A percentile compares a stretch with the other conserved stretches of the same genome.
These are phyloP conservation scores for Chenopodium berlandieri DNA, from an alignment of 148 eudicot genomes.

Conservation along the genomic window DNA sequence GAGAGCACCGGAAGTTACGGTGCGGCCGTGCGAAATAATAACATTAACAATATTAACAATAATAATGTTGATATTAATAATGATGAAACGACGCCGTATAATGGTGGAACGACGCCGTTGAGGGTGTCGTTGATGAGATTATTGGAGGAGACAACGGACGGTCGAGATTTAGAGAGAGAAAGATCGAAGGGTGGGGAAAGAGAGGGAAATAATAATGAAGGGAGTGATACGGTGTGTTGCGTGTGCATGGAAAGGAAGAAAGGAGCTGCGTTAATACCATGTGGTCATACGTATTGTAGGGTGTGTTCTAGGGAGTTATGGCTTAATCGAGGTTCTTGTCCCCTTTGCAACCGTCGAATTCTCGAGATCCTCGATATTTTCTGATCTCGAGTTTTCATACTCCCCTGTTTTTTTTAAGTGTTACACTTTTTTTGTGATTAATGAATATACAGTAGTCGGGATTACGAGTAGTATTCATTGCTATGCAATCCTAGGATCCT, in stretches of 20 bases:
- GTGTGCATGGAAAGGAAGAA: constrained; percentile 97
- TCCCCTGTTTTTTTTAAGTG: no score
- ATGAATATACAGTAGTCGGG: not conserved
- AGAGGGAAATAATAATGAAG: constrained; percentile 13
- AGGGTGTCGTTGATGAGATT: constrained; percentile 81
- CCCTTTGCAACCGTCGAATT: constrained; percentile 80
- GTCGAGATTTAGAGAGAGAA: constrained; percentile 37
- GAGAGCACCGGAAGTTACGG: constrained; percentile 20
- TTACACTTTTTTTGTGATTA: no score
- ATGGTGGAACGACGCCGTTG: constrained; percentile 37
- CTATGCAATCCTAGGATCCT: constrained; percentile 60
- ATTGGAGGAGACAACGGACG: constrained; percentile 58
- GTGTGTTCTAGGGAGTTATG: constrained; percentile 85
- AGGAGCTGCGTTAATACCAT: constrained; percentile 92
- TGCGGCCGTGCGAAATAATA: not conserved
- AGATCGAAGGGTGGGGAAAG: constrained; percentile 26
- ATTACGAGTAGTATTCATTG: no score
- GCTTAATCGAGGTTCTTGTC: constrained; percentile 84
- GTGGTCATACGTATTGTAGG: constrained; percentile 96
- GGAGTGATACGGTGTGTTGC: constrained; percentile 67
- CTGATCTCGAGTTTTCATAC: constrained; percentile 9
- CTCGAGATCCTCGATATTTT: constrained; percentile 77
- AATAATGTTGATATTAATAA: no score
- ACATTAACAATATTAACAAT: no score
- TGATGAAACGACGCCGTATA: no score